Base-by-base conservation (phyloP, 495 filamentous ascomycete species). In the Apiosordaria backusii region DNA sequence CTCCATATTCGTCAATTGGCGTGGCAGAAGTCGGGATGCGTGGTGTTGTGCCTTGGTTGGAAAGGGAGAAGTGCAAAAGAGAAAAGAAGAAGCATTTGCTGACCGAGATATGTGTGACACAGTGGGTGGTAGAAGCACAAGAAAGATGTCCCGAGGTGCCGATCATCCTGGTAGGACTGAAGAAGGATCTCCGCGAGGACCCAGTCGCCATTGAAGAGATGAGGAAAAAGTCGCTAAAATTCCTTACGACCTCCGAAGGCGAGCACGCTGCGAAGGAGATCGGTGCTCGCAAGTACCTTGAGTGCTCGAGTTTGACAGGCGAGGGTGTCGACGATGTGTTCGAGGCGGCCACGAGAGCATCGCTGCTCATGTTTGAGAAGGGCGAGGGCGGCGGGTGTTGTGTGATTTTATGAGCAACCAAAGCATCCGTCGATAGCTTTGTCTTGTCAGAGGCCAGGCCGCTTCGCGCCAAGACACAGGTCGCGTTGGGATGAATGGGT, bases 301-400 rank as follows among this genome's bases (percentile, higher is more conserved):
- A 99, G 75, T 99, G 95, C 79, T 97, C 93, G 4, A 94, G 91
- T 29, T 78, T 99, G 69, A 97, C 91, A n/a, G 95, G 95, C 59
- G 96, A 99, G 74, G 95, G 95, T 15, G 95, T 99, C 23, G 95
- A 99, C 77, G 95, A 99, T 78, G 95, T 99, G 15, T 99, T 99
- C 73, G 95, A 99, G 76, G 95, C 95, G 26, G 95, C 95, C 9
- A 99, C 95, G 62, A 85, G 95, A 72, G 94, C 95, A n/a, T 93
- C 95, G 26, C 81, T 99, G 63, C 84, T 97, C 21, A 94, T 88
- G 45, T 95, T 96, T 65, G 94, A 98, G 72, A 94, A 94, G 77
- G 87, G 88, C 25, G 91, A 96, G 76, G 85, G 87, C 62, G 79
- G 82, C 57, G 89, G 90, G 19, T 98, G 95, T 83, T 99, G 95